phyloP scores from a whole-genome alignment of 441 rosid genomes.

The Adansonia rubrostipa region DNA sequence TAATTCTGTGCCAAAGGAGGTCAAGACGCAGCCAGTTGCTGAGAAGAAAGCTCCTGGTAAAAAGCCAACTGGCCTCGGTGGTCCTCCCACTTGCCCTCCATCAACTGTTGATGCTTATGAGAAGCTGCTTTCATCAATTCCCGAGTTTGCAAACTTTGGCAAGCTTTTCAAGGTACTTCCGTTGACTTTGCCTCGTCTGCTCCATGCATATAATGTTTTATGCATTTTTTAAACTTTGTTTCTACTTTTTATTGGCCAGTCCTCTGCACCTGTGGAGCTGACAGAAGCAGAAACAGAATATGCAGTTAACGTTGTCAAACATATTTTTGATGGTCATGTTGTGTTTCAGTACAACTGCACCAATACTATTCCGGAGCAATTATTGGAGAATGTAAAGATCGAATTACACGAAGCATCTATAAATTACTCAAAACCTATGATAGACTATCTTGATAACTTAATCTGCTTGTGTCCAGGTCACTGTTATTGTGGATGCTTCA shows the following conservation, averaged over 20 bases:
- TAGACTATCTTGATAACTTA: conserved; percentile 16
- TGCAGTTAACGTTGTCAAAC: conserved; percentile 92
- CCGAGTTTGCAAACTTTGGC: conserved; percentile 79
- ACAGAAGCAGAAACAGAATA: conserved; percentile 99
- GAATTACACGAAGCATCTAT: conserved; percentile 9
- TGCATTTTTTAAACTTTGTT: conserved; percentile 8
- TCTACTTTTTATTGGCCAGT: conserved; percentile 47
- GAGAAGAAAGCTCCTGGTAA: conserved; percentile 92
- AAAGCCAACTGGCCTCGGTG: conserved; percentile 84
- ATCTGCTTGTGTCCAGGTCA: conserved; percentile 55
- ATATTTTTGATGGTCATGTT: conserved; percentile 78
- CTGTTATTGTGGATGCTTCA: conserved; percentile 82
- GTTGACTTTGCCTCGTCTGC: conserved; percentile 5
- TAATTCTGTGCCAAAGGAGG: conserved; percentile 80
- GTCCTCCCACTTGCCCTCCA: conserved; percentile 60
- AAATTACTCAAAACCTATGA: conserved; percentile 20
- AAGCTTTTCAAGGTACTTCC: conserved; percentile 81
- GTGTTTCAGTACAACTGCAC: conserved; percentile 96
- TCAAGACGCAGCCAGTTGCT: conserved; percentile 78
- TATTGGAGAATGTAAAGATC: conserved; percentile 81
- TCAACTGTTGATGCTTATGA: conserved; percentile 78
- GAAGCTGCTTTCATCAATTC: conserved; percentile 75
- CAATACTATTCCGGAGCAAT: conserved; percentile 88
- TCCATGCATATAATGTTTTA: conserved; percentile 5
- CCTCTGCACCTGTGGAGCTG: conserved; percentile 86